A percentile compares a stretch with the other conserved stretches of the same genome.
Conservation (phyloP, 2,329 filamentous ascomycete genomes). For the Sarocladium oryzae region DNA sequence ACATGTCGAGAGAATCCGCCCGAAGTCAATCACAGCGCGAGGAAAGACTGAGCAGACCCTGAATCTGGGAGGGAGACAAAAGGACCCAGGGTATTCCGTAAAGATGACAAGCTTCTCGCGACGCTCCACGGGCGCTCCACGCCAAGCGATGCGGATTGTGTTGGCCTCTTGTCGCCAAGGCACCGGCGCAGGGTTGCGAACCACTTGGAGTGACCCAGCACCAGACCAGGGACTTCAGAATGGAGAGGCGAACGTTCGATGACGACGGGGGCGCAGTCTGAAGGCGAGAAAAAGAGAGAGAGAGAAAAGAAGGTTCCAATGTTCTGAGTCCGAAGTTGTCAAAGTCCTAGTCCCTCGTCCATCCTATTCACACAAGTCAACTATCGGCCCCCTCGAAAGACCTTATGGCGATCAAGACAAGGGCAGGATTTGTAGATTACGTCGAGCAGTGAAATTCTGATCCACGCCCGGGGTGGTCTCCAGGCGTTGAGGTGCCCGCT, state of each 20-base stretch:
- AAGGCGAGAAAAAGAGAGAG: not conserved
- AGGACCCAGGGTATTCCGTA: not conserved
- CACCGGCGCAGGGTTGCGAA: constrained; percentile 6
- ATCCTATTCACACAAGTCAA: too few relatives aligned
- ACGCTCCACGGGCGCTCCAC: not conserved
- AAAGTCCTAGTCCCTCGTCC: not conserved
- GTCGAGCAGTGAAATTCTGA: too few relatives aligned
- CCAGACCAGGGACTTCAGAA: not conserved
- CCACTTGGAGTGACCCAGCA: constrained; percentile 5
- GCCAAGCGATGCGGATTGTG: constrained; percentile 6
- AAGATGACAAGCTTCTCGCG: not conserved
- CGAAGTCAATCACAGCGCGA: too few relatives aligned
- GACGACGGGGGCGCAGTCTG: constrained; percentile 8
- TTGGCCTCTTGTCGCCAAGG: constrained; percentile 6
- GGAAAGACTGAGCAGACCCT: too few relatives aligned
- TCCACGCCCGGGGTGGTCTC: too few relatives aligned
- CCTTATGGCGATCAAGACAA: too few relatives aligned
- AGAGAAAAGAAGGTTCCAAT: not conserved
- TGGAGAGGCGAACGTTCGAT: not conserved
- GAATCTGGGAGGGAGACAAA: not conserved
- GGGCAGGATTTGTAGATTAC: too few relatives aligned
- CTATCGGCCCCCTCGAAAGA: too few relatives aligned
- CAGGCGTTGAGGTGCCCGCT: too few relatives aligned
- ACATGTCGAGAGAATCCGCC: too few relatives aligned
- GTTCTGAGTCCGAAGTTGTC: not conserved